Percentiles rank a stretch among this genome's conserved stretches.
Evolutionary conservation across 495 filamentous ascomycete species (phyloP).

Genomic region (Aspergillus sclerotioniger): DNA sequence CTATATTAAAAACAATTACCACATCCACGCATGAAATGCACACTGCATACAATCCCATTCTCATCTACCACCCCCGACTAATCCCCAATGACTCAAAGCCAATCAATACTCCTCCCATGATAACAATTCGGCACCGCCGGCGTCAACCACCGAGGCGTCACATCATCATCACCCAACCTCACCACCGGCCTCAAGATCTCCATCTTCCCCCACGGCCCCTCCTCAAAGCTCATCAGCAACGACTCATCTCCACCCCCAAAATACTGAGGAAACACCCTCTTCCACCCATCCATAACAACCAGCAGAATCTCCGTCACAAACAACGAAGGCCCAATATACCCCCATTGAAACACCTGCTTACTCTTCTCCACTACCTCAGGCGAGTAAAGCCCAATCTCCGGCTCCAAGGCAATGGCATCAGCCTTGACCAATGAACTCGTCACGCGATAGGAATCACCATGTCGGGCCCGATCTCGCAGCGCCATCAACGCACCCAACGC

Average conservation of each 20-base stretch:
- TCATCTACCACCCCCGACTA: too few species aligned
- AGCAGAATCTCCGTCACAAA: slow-evolving; percentile 11
- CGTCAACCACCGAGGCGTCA: slow-evolving; percentile 6
- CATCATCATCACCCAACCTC: slow-evolving; percentile 4
- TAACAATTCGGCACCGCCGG: neutral
- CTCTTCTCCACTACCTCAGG: slow-evolving; percentile 19
- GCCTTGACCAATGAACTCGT: slow-evolving; percentile 27
- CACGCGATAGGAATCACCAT: slow-evolving; percentile 29
- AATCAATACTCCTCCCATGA: neutral
- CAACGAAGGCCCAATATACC: neutral
- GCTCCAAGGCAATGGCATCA: slow-evolving; percentile 18
- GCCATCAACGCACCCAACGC: slow-evolving; percentile 53
- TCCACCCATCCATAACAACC: slow-evolving; percentile 13
- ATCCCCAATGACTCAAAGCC: neutral
- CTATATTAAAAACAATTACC: too few species aligned
- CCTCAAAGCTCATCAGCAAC: slow-evolving; percentile 5
- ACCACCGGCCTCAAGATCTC: slow-evolving; percentile 13
- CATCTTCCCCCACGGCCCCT: slow-evolving; percentile 2
- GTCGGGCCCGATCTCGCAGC: slow-evolving; percentile 22
- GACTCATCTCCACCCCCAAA: slow-evolving; percentile 8
- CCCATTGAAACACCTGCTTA: slow-evolving; percentile 11
- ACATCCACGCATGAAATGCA: too few species aligned
- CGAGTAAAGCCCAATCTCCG: slow-evolving; percentile 27
- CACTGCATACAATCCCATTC: too few species aligned
- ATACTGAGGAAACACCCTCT: slow-evolving; percentile 8